Percentiles rank a stretch among this genome's conserved stretches.
Evolutionary conservation across 2,329 filamentous ascomycete species (phyloP).

Genomic region (Rutstroemia sp.): DNA sequence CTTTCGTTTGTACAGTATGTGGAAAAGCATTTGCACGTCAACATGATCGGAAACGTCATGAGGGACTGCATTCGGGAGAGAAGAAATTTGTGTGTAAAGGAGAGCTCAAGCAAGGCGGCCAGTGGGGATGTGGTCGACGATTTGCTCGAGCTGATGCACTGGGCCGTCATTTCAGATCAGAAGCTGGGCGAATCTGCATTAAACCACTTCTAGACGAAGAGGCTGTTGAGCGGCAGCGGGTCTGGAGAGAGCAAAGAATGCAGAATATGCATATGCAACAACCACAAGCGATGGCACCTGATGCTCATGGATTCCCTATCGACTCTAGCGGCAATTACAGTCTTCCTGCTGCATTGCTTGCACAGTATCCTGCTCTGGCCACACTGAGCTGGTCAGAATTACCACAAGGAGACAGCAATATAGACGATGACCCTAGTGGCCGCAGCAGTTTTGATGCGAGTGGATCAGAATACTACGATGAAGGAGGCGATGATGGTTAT

Average conservation of each 20-base stretch:
- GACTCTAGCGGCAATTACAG: constrained; percentile 52
- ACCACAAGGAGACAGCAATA: constrained; percentile 50
- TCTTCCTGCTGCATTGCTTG: constrained; percentile 80
- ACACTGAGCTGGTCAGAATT: constrained; percentile 80
- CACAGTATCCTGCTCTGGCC: constrained; percentile 90
- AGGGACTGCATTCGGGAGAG: constrained; percentile 91
- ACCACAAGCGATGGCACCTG: constrained; percentile 51
- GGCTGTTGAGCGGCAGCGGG: constrained; percentile 69
- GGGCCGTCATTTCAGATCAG: constrained; percentile 88
- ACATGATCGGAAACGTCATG: constrained; percentile 94
- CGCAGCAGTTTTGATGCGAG: constrained; percentile 77
- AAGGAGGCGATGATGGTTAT: constrained; percentile 64
- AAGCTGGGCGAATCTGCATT: constrained; percentile 93
- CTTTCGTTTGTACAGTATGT: constrained; percentile 94
- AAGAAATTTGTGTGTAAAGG: constrained; percentile 98
- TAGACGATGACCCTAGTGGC: constrained; percentile 70
- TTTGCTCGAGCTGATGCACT: constrained; percentile 95
- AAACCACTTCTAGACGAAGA: constrained; percentile 96
- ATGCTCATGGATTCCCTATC: constrained; percentile 51
- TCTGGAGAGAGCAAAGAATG: constrained; percentile 66
- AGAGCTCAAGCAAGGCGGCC: constrained; percentile 70
- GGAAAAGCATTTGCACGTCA: constrained; percentile 96
- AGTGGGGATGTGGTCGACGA: constrained; percentile 88
- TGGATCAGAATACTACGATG: constrained; percentile 60
- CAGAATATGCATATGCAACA: constrained; percentile 50